phyloP scores from a whole-genome alignment of 1,284 basidiomycete species.

The Gomphus sp. region DNA sequence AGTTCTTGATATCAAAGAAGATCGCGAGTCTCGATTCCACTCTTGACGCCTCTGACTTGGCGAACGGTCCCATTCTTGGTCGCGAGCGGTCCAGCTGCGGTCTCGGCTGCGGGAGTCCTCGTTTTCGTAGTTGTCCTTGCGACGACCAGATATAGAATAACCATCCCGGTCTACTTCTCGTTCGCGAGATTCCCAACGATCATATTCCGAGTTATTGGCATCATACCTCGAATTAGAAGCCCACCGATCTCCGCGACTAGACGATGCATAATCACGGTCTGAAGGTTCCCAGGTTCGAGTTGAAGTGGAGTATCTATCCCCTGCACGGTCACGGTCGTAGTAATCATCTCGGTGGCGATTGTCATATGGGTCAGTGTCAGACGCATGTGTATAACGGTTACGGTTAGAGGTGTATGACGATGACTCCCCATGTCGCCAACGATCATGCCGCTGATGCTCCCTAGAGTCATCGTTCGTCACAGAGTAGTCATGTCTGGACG shows the following conservation, averaged over 20 bases:
- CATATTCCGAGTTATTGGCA: background rate
- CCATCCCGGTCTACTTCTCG: conserved; percentile 15
- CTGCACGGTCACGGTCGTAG: conserved; percentile 27
- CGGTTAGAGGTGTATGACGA: conserved; percentile 25
- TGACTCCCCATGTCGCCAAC: conserved; percentile 40
- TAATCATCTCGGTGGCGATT: conserved; percentile 42
- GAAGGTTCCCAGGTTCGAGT: conserved; percentile 41
- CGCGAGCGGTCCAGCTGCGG: background rate
- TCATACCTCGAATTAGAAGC: conserved; percentile 16
- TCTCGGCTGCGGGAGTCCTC: conserved; percentile 2
- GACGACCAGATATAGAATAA: conserved; percentile 24
- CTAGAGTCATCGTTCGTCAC: conserved; percentile 42
- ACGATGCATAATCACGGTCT: conserved; percentile 31
- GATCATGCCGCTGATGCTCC: conserved; percentile 37
- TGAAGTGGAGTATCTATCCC: conserved; percentile 29
- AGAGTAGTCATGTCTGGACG: conserved; percentile 33
- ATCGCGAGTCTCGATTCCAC: conserved; percentile 16
- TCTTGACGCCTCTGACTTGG: conserved; percentile 8
- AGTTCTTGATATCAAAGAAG: conserved; percentile 7
- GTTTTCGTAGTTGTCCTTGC: conserved; percentile 21
- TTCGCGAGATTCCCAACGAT: conserved; percentile 5
- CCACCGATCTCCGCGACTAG: conserved; percentile 37
- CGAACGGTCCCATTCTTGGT: conserved; percentile 1
- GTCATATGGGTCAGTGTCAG: conserved; percentile 36
- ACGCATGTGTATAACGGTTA: conserved; percentile 40